phyloP scores from a whole-genome alignment of 352 stramenopile species.

The Salisapilia sapeloensis region DNA sequence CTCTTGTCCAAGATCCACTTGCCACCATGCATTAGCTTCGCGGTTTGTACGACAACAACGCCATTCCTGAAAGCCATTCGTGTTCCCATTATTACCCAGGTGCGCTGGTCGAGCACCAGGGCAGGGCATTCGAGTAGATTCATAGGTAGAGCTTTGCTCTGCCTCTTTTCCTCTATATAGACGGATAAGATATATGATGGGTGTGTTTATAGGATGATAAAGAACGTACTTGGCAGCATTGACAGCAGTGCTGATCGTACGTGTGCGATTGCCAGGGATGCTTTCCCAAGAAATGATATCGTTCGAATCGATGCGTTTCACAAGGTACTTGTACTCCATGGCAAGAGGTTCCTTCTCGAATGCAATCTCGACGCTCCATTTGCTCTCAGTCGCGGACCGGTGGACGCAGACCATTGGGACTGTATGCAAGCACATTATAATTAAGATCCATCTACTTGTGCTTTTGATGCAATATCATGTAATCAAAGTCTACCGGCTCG shows the following conservation, averaged over 20 bases:
- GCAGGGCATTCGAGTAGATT: slow-evolving; percentile 10
- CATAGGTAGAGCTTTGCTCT: slow-evolving; percentile 43
- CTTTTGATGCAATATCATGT: background rate
- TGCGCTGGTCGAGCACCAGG: slow-evolving; percentile 19
- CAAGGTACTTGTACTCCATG: slow-evolving; percentile 70
- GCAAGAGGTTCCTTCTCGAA: slow-evolving; percentile 9
- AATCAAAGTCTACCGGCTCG: slow-evolving; percentile 15
- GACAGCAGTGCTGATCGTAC: slow-evolving; percentile 14
- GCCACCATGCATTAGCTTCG: slow-evolving; percentile 46
- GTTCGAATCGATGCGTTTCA: slow-evolving; percentile 15
- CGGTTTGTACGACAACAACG: slow-evolving; percentile 37
- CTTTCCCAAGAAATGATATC: slow-evolving; percentile 54
- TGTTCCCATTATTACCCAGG: slow-evolving; percentile 47
- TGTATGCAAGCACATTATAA: slow-evolving; percentile 4
- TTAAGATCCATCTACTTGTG: background rate
- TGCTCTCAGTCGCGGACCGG: slow-evolving; percentile 9
- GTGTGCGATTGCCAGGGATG: slow-evolving; percentile 44
- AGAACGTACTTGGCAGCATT: slow-evolving; percentile 46
- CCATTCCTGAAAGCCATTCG: slow-evolving; percentile 52
- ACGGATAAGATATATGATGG: background rate
- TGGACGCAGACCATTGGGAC: slow-evolving; percentile 26
- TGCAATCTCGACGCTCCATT: slow-evolving; percentile 15
- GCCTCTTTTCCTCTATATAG: slow-evolving; percentile 9
- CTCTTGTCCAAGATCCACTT: slow-evolving; percentile 34
- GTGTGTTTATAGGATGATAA: slow-evolving; percentile 1